Conservation (phyloP, 1,284 basidiomycete species). For the Malassezia furfur region DNA sequence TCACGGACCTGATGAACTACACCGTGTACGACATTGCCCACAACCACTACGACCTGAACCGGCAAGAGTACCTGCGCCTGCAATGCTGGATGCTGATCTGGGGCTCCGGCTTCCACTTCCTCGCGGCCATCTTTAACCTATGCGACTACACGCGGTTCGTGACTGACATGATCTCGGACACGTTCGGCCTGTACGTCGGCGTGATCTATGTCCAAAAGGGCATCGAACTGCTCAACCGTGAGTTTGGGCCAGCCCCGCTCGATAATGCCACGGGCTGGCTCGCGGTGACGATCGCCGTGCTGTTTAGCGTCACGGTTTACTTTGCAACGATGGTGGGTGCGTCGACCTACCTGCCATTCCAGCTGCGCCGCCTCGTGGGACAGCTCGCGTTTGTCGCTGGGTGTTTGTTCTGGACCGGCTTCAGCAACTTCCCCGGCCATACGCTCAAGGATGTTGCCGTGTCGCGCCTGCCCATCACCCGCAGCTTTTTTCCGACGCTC, state of each 20-base stretch:
- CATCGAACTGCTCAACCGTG: slow-evolving; percentile 49
- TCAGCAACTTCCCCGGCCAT: slow-evolving; percentile 47
- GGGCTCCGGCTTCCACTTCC: slow-evolving; percentile 84
- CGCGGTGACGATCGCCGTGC: slow-evolving; percentile 50
- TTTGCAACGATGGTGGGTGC: slow-evolving; percentile 32
- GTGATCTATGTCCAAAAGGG: slow-evolving; percentile 50
- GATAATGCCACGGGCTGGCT: slow-evolving; percentile 50
- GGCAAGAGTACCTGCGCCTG: slow-evolving; percentile 33
- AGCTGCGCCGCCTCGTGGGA: slow-evolving; percentile 44
- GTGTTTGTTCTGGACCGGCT: slow-evolving; percentile 50
- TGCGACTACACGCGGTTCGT: slow-evolving; percentile 49
- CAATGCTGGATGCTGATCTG: slow-evolving; percentile 74
- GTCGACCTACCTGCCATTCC: slow-evolving; percentile 46
- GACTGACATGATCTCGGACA: slow-evolving; percentile 77
- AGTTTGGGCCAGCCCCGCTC: slow-evolving; percentile 39
- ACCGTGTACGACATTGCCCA: slow-evolving; percentile 45
- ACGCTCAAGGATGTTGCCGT: slow-evolving; percentile 33
- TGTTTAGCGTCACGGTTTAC: slow-evolving; percentile 50
- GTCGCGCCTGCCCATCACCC: slow-evolving; percentile 45
- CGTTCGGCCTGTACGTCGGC: slow-evolving; percentile 64
- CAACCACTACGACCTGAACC: slow-evolving; percentile 33
- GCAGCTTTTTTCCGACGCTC: slow-evolving; percentile 55
- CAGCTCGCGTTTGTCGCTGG: slow-evolving; percentile 49
- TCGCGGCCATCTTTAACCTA: slow-evolving; percentile 68
- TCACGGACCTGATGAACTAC: slow-evolving; percentile 48